Base-by-base conservation (phyloP, 179 eudicot genomes). In the Vitellaria paradoxa region DNA sequence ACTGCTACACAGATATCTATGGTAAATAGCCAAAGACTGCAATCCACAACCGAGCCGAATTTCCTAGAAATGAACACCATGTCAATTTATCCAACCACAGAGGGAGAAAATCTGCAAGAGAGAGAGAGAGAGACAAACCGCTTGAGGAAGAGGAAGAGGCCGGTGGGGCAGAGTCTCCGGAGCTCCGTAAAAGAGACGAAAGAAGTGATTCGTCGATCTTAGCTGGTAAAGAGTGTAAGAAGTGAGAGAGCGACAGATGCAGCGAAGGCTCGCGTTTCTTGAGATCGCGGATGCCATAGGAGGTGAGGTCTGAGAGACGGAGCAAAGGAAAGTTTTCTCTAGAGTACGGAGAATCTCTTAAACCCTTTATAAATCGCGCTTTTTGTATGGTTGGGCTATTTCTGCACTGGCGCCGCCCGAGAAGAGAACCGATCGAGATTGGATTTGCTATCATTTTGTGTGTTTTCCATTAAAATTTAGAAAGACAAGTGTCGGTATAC, bases 1-100 rank as follows among this genome's bases (percentile, higher is more conserved):
- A 65, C 74, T 65, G 55, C 84, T 77, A 55, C 80, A 82, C 0
- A 88, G 50, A 67, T 40, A 80, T 66, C 89, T 81, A 72, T 59
- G 23, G 57, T 72, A 71, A 3, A 77, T 23, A 66, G 84, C 81
- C 7, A 74, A 45, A 26, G 74, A 79, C 37, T 68, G 81, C 56
- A 78, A 13, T 76, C 80, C 78, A 11, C 70, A 77, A 80, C 50
- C 65, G 65, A 77, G 78, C 40, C 62, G 79, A 62, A 5, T 57
- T n/a, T 67, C 79, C 89, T 87, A 21, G 18, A 73, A 82, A 71
- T 65, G 6, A 60, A 21, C 30, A 7, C 37, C 13, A 50, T 30
- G 26, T 20, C 42, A 46, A 66, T 12, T 42, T 59, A 62, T 74
- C 46, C 68, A 46, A 74, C 65, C n/a, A 60, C 9, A 30, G 55